Base-by-base conservation (phyloP, 2,329 filamentous ascomycete genomes). In the Myriosclerotinia scirpicola region DNA sequence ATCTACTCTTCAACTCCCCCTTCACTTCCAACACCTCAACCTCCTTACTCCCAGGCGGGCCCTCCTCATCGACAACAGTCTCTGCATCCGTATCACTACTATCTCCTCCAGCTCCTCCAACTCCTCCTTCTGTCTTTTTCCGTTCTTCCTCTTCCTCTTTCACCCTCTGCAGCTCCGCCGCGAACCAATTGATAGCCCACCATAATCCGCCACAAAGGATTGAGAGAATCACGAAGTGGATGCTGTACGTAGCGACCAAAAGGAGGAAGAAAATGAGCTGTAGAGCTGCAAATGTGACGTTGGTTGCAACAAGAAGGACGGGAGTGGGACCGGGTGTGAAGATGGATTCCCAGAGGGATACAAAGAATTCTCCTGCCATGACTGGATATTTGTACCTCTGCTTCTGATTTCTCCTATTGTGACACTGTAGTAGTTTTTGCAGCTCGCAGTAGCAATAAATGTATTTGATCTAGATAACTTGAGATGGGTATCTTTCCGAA, bases 101-200 rank as follows among this genome's bases (percentile, higher is more conserved):
- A 34, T 74, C 72, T n/a, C 67, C 71, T 48, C 67, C 67, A 67
- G 71, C 46, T 64, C 74, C 62, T 67, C 73, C 62, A 34, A 4
- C 30, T 34, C 74, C 62, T 67, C 73, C 62, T 62, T 70, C 59
- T 65, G 68, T 60, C 56, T 68, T 70, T 67, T 80, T 76, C 30
- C 79, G 48, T 44, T 30, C 42, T 38, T 67, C 59, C 42, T 67
- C 65, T 26, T 64, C 50, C 52, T 64, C 78, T 75, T 85, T 83
- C 68, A 80, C 80, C 60, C 77, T 76, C 69, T 79, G 80, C 59
- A 87, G 77, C 80, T 87, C 94, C 55, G 80, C 80, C 65, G 92
- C 93, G 76, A 99, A 98, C 95, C 95, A 99, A 84, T 98, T 98
- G 80, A 98, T 93, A 67, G 90, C 87, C 81, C 86, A 93, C 95